These are phyloP conservation scores for Backusella tarrabulga DNA, from an alignment of 192 early-diverging fungal genomes.

Conservation along the genomic window DNA sequence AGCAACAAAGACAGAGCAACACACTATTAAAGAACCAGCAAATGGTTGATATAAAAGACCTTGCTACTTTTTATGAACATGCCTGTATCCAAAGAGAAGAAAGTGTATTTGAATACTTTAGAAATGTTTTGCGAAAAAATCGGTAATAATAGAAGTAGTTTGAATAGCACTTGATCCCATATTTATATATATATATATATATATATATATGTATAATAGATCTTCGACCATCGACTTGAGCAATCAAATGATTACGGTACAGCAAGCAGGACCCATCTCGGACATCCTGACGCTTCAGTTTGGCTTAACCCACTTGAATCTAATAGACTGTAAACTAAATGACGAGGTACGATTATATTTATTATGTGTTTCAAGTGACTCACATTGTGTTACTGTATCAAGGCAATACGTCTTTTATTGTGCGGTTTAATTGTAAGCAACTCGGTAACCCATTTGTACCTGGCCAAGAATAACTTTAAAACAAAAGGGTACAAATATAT, in stretches of 20 bases:
- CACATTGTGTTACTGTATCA: not conserved
- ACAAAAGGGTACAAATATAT: constrained; percentile 72
- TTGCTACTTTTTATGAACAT: constrained; percentile 19
- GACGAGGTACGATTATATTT: constrained; percentile 49
- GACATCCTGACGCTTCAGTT: constrained; percentile 74
- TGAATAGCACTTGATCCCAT: not conserved
- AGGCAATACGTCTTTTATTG: constrained; percentile 59
- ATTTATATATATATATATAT: not conserved
- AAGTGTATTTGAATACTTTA: constrained; percentile 10
- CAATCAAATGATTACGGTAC: constrained; percentile 46
- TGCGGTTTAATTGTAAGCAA: constrained; percentile 71
- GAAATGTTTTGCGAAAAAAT: constrained; percentile 7
- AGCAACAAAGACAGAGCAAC: not conserved
- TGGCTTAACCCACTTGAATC: constrained; percentile 61
- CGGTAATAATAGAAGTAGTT: constrained; percentile 6
- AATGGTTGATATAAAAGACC: not conserved
- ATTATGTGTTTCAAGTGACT: not conserved
- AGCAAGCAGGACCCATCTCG: constrained; percentile 64
- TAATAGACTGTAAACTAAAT: constrained; percentile 71
- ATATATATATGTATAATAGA: not conserved
- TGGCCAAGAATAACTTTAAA: constrained; percentile 68
- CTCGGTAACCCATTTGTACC: constrained; percentile 58
- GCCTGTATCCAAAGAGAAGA: constrained; percentile 30
- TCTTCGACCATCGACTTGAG: constrained; percentile 21
- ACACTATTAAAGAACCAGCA: not conserved